Percentiles rank a stretch among this genome's conserved stretches.
Conservation (phyloP, 176 grass and related monocot genomes). For the Lolium rigidum region DNA sequence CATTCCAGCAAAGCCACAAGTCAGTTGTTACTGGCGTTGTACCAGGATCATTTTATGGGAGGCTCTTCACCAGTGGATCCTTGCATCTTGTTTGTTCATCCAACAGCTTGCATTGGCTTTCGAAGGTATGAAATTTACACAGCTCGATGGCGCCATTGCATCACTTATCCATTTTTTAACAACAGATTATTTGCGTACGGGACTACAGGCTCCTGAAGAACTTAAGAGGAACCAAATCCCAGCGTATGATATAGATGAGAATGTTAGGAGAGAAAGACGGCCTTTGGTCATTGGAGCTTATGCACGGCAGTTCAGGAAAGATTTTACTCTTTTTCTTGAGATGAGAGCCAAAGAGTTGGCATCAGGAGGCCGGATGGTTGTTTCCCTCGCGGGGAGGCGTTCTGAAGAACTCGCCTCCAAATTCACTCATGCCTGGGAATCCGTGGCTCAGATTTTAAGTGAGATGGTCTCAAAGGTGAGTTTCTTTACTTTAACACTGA, state of each 20-base stretch:
- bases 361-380: conserved; percentile 2
- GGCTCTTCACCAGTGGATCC: conserved; percentile 29
- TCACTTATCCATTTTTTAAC: background rate
- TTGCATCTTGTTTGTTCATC: conserved; percentile 35
- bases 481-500: background rate
- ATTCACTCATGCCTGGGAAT: conserved; percentile 21
- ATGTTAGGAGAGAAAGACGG: background rate
- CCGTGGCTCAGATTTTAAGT: background rate
- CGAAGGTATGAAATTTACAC: background rate
- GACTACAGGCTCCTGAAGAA: conserved; percentile 37
- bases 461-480: conserved; percentile 38
- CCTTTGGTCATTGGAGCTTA: conserved; percentile 25
- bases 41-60: conserved; percentile 40
- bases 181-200: background rate
- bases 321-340: conserved; percentile 28
- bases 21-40: conserved; percentile 28
- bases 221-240: conserved; percentile 27
- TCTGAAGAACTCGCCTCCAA: background rate
- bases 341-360: conserved; percentile 30
- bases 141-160: background rate
- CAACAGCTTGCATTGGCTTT: conserved; percentile 37
- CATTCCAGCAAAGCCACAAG: background rate
- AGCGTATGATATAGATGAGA: background rate
- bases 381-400: conserved; percentile 20
- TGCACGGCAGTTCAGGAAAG: conserved; percentile 31